Evolutionary conservation across 176 grass and related monocot genomes (phyloP).

Genomic region (Secale cereale): DNA sequence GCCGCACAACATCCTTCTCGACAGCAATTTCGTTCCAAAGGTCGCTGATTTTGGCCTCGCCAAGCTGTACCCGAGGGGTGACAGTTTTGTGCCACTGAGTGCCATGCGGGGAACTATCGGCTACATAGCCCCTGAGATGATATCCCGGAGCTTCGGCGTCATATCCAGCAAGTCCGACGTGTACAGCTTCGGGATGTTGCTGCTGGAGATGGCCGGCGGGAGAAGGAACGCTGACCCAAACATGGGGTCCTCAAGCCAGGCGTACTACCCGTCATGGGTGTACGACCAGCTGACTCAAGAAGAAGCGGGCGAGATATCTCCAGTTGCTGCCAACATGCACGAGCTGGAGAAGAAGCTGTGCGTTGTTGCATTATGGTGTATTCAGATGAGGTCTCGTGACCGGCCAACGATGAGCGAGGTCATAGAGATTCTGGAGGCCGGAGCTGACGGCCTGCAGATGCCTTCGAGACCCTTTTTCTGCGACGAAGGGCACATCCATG

Average conservation of each 20-base stretch:
- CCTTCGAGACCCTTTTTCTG: background rate
- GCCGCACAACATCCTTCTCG: background rate
- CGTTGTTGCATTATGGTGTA: background rate
- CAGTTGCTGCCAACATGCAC: background rate
- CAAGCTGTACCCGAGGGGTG: background rate
- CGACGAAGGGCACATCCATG: background rate
- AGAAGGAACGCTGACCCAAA: background rate
- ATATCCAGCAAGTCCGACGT: constrained; percentile 46
- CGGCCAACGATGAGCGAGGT: background rate
- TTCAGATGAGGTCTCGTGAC: background rate
- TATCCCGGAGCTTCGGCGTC: background rate
- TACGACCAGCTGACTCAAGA: background rate
- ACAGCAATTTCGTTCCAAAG: background rate
- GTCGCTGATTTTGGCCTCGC: background rate
- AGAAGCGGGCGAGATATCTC: background rate
- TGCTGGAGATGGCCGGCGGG: constrained; percentile 41
- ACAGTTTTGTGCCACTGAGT: background rate
- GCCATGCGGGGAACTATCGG: background rate
- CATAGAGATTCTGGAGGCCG: background rate
- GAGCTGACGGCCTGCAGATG: background rate
- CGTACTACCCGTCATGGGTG: background rate
- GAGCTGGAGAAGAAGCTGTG: background rate
- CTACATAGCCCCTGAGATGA: constrained; percentile 3
- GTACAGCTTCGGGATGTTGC: constrained; percentile 56
- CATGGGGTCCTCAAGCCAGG: background rate